Percentiles rank a stretch among this genome's conserved stretches.
Conservation (phyloP, 306 rosid genomes). For the Quercus wislizeni region DNA sequence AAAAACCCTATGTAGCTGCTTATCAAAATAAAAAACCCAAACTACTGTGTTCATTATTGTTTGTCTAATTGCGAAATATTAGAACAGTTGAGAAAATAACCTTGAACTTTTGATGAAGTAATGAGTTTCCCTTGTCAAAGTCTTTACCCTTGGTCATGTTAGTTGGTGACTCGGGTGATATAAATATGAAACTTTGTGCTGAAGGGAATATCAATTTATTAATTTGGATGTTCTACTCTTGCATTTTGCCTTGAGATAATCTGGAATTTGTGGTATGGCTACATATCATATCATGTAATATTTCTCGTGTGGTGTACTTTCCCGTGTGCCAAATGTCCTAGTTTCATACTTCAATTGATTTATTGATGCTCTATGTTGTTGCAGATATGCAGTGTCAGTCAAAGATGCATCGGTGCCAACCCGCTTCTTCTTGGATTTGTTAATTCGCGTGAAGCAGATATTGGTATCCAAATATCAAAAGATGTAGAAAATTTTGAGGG, state of each 20-base stretch:
- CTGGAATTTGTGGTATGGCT: neutral
- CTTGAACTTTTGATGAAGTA: no score
- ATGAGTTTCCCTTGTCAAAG: no score
- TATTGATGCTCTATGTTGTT: constrained; percentile 22
- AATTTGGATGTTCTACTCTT: constrained; percentile 5
- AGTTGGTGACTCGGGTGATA: neutral
- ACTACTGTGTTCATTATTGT: neutral
- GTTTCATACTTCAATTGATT: constrained; percentile 10
- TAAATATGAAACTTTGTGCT: neutral
- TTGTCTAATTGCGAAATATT: neutral
- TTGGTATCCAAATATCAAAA: constrained; percentile 60
- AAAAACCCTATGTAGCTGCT: neutral
- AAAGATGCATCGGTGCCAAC: constrained; percentile 45
- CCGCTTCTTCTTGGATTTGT: constrained; percentile 62
- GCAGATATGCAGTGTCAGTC: constrained; percentile 63
- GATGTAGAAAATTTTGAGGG: constrained; percentile 37
- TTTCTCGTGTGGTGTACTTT: neutral
- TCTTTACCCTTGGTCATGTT: neutral
- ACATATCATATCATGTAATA: neutral
- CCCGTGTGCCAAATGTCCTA: neutral
- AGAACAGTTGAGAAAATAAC: no score
- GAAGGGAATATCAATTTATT: neutral
- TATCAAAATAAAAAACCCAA: neutral
- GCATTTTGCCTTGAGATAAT: neutral
- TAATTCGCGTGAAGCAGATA: constrained; percentile 40